Conservation (phyloP, 2,329 filamentous ascomycete species). For the Xylogone sp. region DNA sequence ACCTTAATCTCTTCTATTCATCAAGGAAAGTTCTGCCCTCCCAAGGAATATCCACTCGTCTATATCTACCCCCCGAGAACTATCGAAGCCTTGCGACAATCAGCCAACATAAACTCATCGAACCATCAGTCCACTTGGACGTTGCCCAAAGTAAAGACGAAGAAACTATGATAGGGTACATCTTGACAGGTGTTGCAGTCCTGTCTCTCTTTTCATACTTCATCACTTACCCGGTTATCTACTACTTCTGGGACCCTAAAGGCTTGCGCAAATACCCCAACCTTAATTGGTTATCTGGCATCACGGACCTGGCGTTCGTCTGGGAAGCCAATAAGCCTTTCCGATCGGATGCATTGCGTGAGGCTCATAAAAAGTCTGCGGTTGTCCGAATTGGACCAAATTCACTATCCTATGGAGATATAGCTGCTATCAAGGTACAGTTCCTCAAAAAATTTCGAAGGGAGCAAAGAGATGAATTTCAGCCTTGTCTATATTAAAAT, state of each 20-base stretch:
- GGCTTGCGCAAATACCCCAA: conserved; percentile 44
- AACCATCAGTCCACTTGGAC: too few relatives aligned
- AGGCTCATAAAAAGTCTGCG: conserved; percentile 42
- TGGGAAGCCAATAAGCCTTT: conserved; percentile 38
- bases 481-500: too few relatives aligned
- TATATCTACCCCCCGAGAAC: too few relatives aligned
- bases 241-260: conserved; percentile 43
- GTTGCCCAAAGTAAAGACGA: neutral
- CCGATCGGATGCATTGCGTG: conserved; percentile 37
- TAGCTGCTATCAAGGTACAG: conserved; percentile 35
- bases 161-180: conserved; percentile 10
- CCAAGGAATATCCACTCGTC: too few relatives aligned
- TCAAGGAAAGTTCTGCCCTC: too few relatives aligned
- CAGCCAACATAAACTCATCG: too few relatives aligned
- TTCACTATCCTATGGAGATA: conserved; percentile 36
- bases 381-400: conserved; percentile 44
- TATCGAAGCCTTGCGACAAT: too few relatives aligned
- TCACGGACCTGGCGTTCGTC: conserved; percentile 44
- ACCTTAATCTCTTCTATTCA: too few relatives aligned
- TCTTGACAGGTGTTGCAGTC: conserved; percentile 1
- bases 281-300: conserved; percentile 37
- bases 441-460: neutral
- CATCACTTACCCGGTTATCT: conserved; percentile 34
- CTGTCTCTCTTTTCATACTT: conserved; percentile 26
- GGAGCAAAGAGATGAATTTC: too few relatives aligned